A percentile compares a stretch with the other conserved stretches of the same genome.
Conservation (phyloP, 1,284 basidiomycete genomes). For the Phylloporus sp. region DNA sequence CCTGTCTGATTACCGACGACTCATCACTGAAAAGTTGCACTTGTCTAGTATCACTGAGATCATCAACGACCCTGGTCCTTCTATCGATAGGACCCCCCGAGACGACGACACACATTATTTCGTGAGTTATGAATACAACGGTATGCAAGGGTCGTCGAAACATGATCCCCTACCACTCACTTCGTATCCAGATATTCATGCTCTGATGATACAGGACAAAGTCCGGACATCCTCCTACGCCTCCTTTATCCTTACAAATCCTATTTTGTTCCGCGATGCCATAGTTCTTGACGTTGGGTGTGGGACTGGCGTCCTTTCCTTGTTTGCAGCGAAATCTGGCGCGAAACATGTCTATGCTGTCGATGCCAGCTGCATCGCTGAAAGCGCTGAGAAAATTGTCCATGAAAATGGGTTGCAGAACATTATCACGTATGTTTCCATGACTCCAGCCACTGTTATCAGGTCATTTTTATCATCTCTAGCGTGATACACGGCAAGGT, state of each 20-base stretch:
- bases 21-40: slow-evolving; percentile 58
- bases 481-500: slow-evolving; percentile 88
- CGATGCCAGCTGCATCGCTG: slow-evolving; percentile 88
- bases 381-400: slow-evolving; percentile 84
- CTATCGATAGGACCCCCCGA: slow-evolving; percentile 38
- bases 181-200: slow-evolving; percentile 65
- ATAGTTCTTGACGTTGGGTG: slow-evolving; percentile 95
- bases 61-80: slow-evolving; percentile 42
- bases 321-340: slow-evolving; percentile 92
- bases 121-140: slow-evolving; percentile 90
- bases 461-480: background rate
- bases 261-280: slow-evolving; percentile 82
- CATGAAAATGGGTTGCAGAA: slow-evolving; percentile 78
- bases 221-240: slow-evolving; percentile 95
- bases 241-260: slow-evolving; percentile 88
- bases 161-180: background rate
- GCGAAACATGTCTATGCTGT: slow-evolving; percentile 94
- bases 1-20: slow-evolving; percentile 59
- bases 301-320: slow-evolving; percentile 90
- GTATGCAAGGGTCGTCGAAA: slow-evolving; percentile 45
- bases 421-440: slow-evolving; percentile 66
- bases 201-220: slow-evolving; percentile 85
- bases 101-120: slow-evolving; percentile 97
- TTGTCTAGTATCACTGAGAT: slow-evolving; percentile 48
- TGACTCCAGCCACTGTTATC: background rate